These are phyloP conservation scores for Saposhnikovia divaricata DNA, from an alignment of 129 eudicot species.

Conservation along the genomic window DNA sequence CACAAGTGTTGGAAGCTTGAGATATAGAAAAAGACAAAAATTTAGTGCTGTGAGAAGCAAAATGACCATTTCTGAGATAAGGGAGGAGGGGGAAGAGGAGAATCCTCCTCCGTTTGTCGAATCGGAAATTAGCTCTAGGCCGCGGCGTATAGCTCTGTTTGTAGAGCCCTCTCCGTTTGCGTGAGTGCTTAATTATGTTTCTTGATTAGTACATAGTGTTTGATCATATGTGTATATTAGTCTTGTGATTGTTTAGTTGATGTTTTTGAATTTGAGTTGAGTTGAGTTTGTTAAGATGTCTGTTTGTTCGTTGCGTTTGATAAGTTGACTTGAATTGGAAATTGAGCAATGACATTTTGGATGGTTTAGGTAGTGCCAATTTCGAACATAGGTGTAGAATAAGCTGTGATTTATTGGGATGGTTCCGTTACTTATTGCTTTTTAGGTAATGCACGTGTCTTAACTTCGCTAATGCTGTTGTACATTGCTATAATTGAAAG, in stretches of 20 bases:
- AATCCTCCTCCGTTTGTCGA: slow-evolving; percentile 51
- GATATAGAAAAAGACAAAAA: not conserved
- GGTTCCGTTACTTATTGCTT: too few relatives aligned
- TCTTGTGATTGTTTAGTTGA: slow-evolving; percentile 6
- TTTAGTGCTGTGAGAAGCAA: slow-evolving; percentile 26
- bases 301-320: not conserved
- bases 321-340: not conserved
- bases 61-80: slow-evolving; percentile 36
- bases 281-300: not conserved
- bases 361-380: not conserved
- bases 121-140: slow-evolving; percentile 42
- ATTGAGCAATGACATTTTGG: not conserved
- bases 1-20: slow-evolving; percentile 4
- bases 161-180: slow-evolving; percentile 99
- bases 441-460: not conserved
- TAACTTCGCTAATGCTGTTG: not conserved
- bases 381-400: not conserved
- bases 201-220: not conserved
- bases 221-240: not conserved
- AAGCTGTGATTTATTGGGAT: not conserved
- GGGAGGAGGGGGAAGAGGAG: slow-evolving; percentile 42
- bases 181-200: slow-evolving; percentile 38
- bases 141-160: slow-evolving; percentile 89
- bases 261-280: not conserved
- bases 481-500: not conserved